Evolutionary conservation across 352 stramenopile species (phyloP), one percentile per base, ranked within the genome.

Genomic region (Globisporangium mamillatum): DNA sequence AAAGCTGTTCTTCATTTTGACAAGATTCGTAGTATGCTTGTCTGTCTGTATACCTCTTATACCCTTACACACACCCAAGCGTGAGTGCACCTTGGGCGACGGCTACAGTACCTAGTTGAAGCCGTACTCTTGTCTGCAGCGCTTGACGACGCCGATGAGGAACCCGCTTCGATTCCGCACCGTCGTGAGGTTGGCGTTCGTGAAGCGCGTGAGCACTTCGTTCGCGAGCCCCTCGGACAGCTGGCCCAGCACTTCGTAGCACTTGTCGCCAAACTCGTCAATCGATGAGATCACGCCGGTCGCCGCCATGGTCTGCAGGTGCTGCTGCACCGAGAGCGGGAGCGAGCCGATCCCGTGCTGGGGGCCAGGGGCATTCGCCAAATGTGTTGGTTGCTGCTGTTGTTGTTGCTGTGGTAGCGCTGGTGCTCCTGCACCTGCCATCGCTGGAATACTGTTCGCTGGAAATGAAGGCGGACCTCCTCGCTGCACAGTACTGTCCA

Each of bases 131-230:
- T 94, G 85, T 41, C 83, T 74, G 62, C 77, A 87, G 54, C 88
- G 81, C 73, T 93, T 93, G 61, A 94, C 80, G 53, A 94, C 84
- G 48, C 86, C 84, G 66, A 94, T 88, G 16, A 94, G 75, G 69
- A 94, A 94, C 27, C 83, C 86, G 36, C 83, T 91, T 20, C 81
- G 85, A 66, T 94, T 94, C n/a, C 86, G 84, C 48, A 94, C 83
- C 12, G 78, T 79, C 14, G 74, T 75, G 16, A 93, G 72, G 57
- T 94, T 92, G 22, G 86, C 85, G 44, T 83, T 79, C 63, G 82
- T 79, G 69, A 92, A 94, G 9, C 86, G 84, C 46, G 73, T 83
- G 24, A 94, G 72, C 48, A 92, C 85, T 66, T 94, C 84, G 66
- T 91, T 91, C 6, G 84, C 84, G 34, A 94, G 71, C 1, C 74